Base-by-base conservation (phyloP, 306 rosid species). In the Vicia villosa region DNA sequence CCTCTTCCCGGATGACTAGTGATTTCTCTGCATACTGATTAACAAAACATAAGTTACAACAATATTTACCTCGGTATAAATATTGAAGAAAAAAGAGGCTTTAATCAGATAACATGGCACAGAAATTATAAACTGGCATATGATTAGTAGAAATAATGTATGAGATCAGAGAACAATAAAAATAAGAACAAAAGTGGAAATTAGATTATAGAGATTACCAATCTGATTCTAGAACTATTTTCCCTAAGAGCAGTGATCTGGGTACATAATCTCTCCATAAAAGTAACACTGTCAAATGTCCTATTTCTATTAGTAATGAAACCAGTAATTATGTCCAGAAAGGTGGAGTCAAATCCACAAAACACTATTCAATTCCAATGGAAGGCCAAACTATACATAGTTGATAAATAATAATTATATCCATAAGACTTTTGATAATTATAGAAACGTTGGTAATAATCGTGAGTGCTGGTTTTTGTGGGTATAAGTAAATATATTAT, bases 11-110 rank as follows among this genome's bases (percentile, higher is more conserved):
- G 73, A 84, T 47, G 58, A 91, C 85, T 74, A 91, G 78, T 69
- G 70, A 72, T 83, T 88, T 94, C 86, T 91, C 97, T 12, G 87
- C 80, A 62, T 94, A 94, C 99, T 94, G 75, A 42, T 79, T 38
- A 67, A 71, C 71, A 55, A 62, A 70, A 69, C 59, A 77, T 11
- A 30, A 22, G 61, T 66, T 68, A 83, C 54, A 58, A 49, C 68
- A 34, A 45, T 66, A 65, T 26, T 68, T 43, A 69, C 28, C 43
- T 20, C 19, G 40, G 64, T 32, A 77, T 52, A 55, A 51, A 34
- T 43, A 34, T 46, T 45, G 28, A 43, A 69, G 66, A 63, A 41
- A 50, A 50, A 32, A 64, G 66, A 72, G 66, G 55, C 28, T 80
- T 72, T 57, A 51, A 67, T 74, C 54, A 40, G 32, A 72, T 22